Base-by-base conservation (phyloP, 345 rosid genomes). In the Triadica sebifera region DNA sequence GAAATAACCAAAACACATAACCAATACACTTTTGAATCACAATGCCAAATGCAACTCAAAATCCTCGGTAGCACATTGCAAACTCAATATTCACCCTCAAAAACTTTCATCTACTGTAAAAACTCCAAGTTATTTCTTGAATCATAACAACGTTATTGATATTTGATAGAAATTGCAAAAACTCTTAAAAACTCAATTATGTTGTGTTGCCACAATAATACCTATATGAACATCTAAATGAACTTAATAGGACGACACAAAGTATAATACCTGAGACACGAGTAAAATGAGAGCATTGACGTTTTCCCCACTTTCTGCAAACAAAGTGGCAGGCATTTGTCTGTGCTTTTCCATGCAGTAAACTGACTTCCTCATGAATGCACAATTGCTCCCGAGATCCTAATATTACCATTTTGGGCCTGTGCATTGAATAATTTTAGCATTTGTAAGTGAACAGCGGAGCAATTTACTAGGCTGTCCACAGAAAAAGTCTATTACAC, bases 301-400 rank as follows among this genome's bases (percentile, higher is more conserved):
- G 86, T 76, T 88, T 87, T 65, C 70, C 81, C 50, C 85, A 80
- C 87, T 82, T 92, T 84, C 81, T 90, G 84, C 94, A 87, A 65
- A 85, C 83, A 81, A 45, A 82, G 47, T 81, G 94, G 74, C 97
- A 95, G 63, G 97, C 96, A 80, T 91, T 87, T 51, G 87, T 89
- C 64, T 93, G 98, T 55, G 96, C 92, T 81, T 87, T 95, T 78
- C 98, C 98, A 69, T 81, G 91, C 56, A 93, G 92, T 74, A 87
- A 84, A 61, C 93, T 90, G 17, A 95, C 96, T 79, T 95, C 85
- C 22, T 88, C 89, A 79, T 93, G 94, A 77, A 91, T 90, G 78
- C 99, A 95, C 60, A 93, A 77, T 73, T 93, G 98, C 85, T 95
- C 96, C 74, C 98, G 88, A 13, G 98, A 95, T 71, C 99, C 98